A percentile compares a stretch with the other conserved stretches of the same genome.
These are phyloP conservation scores for Phialophora chinensis DNA, from an alignment of 2,329 filamentous ascomycete genomes.

Conservation along the genomic window DNA sequence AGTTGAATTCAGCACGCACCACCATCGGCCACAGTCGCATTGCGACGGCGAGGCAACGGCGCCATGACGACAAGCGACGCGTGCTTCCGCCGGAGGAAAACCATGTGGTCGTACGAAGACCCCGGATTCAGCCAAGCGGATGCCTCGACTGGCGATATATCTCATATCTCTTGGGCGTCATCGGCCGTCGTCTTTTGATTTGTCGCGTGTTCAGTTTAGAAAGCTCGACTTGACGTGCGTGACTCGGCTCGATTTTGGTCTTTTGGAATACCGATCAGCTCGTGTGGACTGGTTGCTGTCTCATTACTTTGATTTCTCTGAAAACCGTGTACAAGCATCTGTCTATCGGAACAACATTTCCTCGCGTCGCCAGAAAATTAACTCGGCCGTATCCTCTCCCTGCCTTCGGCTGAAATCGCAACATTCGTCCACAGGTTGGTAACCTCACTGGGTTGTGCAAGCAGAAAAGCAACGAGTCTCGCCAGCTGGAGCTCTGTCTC, in stretches of 20 bases:
- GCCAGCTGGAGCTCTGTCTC: neutral
- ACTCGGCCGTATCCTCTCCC: neutral
- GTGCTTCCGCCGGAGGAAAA: neutral
- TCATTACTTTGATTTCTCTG: neutral
- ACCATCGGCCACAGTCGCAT: conserved; percentile 15
- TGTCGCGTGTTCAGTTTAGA: neutral
- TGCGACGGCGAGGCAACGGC: neutral
- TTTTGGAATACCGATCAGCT: neutral
- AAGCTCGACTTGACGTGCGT: neutral
- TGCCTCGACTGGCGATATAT: neutral
- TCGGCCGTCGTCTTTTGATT: neutral
- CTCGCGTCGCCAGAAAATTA: neutral
- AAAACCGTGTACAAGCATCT: neutral
- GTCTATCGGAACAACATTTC: neutral
- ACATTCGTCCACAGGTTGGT: neutral
- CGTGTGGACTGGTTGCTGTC: neutral
- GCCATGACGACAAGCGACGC: neutral
- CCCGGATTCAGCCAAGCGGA: neutral
- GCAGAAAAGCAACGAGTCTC: neutral
- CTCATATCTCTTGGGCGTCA: neutral
- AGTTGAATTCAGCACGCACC: neutral
- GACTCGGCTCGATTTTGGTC: neutral
- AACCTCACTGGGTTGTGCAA: neutral
- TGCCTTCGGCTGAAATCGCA: neutral
- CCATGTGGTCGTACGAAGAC: neutral